Evolutionary conservation across 1,284 basidiomycete species (phyloP).

Genomic region (Ceratobasidium sp.): DNA sequence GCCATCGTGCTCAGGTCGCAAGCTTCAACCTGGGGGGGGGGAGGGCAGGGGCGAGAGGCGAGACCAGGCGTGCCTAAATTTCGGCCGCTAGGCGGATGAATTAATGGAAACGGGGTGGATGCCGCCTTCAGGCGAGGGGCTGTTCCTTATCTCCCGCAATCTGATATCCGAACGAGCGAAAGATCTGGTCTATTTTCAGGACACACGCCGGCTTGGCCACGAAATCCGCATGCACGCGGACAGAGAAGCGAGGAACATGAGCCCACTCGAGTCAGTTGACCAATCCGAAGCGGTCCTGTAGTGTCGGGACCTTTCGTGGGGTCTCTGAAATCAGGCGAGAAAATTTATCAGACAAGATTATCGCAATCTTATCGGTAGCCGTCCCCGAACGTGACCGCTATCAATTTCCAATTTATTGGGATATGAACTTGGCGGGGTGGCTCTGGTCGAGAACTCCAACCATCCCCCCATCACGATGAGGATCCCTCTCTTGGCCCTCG

Average conservation of each 20-base stretch:
- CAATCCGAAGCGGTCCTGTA: neutral
- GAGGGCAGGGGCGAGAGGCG: slow-evolving; percentile 46
- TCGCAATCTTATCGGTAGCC: slow-evolving; percentile 33
- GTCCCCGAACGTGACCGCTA: slow-evolving; percentile 4
- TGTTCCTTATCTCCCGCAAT: slow-evolving; percentile 37
- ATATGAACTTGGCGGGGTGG: slow-evolving; percentile 28
- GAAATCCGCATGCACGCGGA: slow-evolving; percentile 2
- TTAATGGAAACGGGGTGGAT: neutral
- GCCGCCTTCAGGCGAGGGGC: slow-evolving; percentile 1
- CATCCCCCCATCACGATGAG: slow-evolving; percentile 36
- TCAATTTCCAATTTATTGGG: slow-evolving; percentile 33
- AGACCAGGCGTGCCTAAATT: slow-evolving; percentile 33
- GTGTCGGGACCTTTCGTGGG: too few species aligned
- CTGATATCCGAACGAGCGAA: slow-evolving; percentile 41
- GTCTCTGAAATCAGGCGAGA: slow-evolving; percentile 20
- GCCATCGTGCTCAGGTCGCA: slow-evolving; percentile 61
- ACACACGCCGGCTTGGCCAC: neutral
- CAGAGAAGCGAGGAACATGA: slow-evolving; percentile 5
- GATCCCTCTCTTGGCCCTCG: slow-evolving; percentile 24
- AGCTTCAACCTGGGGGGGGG: slow-evolving; percentile 40
- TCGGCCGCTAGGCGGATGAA: slow-evolving; percentile 6
- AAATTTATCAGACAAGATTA: slow-evolving; percentile 39
- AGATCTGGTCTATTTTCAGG: slow-evolving; percentile 33
- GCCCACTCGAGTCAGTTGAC: neutral
- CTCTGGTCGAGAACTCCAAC: slow-evolving; percentile 13